These are phyloP conservation scores for Ambrosia trifida DNA, from an alignment of 129 eudicot genomes.

Conservation along the genomic window DNA sequence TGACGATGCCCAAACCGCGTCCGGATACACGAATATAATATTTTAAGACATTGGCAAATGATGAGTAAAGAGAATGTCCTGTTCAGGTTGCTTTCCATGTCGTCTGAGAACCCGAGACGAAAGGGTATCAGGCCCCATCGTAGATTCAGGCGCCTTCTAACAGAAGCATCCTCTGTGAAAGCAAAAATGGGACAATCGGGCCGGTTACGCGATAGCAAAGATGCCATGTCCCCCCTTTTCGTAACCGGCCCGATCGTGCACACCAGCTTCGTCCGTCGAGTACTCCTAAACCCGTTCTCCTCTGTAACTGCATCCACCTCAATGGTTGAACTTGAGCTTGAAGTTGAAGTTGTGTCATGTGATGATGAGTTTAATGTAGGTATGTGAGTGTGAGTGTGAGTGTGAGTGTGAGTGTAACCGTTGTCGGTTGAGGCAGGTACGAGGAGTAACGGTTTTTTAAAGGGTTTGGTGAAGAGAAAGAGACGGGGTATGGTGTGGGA, in stretches of 20 bases:
- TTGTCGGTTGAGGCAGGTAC: constrained; percentile 30
- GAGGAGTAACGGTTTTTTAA: neutral
- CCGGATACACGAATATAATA: neutral
- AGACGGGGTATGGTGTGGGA: constrained; percentile 35
- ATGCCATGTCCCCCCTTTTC: constrained; percentile 84
- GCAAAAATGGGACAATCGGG: constrained; percentile 97
- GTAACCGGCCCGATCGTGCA: constrained; percentile 88
- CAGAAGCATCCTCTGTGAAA: constrained; percentile 70
- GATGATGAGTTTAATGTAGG: no score
- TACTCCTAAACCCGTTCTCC: constrained; percentile 92
- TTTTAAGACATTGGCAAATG: neutral
- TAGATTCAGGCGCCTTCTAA: constrained; percentile 74
- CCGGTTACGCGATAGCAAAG: constrained; percentile 87
- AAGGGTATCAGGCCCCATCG: constrained; percentile 96
- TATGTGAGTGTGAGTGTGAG: no score
- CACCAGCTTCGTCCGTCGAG: constrained; percentile 85
- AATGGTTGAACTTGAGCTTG: constrained; percentile 37
- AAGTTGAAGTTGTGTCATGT: neutral
- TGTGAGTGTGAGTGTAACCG: constrained; percentile 1
- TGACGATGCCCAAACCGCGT: no score
- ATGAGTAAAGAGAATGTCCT: constrained; percentile 68
- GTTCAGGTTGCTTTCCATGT: constrained; percentile 87
- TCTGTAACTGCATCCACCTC: constrained; percentile 89
- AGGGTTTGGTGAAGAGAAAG: constrained; percentile 23
- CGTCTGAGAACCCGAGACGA: constrained; percentile 77